phyloP scores from a whole-genome alignment of 805 yeast species.

The fission yeast (Schizosaccharomyces pombe) region ASM294v3 CU329670.1:1127001-1127500 shows the following conservation, averaged over 20 bases:
- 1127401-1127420: conserved; percentile 32
- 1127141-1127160: conserved; percentile 46
- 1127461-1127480: conserved; percentile 47
- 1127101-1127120: conserved; percentile 50
- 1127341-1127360: conserved; percentile 27
- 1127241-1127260: conserved; percentile 21
- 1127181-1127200: conserved; percentile 43
- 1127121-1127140: conserved; percentile 35
- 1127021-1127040: conserved; percentile 65
- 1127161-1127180: conserved; percentile 61
- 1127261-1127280: conserved; percentile 44
- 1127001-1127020: conserved; percentile 62
- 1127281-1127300: conserved; percentile 19
- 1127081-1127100: conserved; percentile 47
- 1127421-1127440: conserved; percentile 59
- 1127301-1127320: conserved; percentile 11
- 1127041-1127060: conserved; percentile 70
- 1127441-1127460: conserved; percentile 78
- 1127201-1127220: conserved; percentile 37
- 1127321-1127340: conserved; percentile 11
- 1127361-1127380: conserved; percentile 45
- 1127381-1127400: conserved; percentile 47
- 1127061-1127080: conserved; percentile 58
- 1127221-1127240: conserved; percentile 23
- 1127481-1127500: conserved; percentile 68